Percentiles rank a stretch among this genome's conserved stretches.
Evolutionary conservation across 805 yeast species (phyloP).

Genomic region (Yarrowia sp.): DNA sequence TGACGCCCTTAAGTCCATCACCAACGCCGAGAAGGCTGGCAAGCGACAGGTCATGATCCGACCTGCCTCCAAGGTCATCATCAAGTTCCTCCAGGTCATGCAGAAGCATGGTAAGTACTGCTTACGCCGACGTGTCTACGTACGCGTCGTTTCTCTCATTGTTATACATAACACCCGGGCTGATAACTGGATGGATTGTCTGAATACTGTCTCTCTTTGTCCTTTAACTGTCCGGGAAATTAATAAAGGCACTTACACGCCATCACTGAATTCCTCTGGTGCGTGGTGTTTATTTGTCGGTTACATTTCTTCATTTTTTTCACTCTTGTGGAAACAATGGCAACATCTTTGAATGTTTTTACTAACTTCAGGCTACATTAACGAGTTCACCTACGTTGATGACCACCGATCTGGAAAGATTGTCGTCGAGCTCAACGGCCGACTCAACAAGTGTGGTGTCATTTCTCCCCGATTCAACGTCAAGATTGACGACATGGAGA

Average conservation of each 20-base stretch:
- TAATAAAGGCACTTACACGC: slow-evolving; percentile 28
- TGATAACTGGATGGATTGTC: slow-evolving; percentile 99
- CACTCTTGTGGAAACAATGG: not conserved
- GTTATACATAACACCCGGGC: slow-evolving; percentile 52
- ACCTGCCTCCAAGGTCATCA: slow-evolving; percentile 97
- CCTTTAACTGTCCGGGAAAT: slow-evolving; percentile 97
- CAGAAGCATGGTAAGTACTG: slow-evolving; percentile 77
- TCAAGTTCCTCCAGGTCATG: slow-evolving; percentile 94
- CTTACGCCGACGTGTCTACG: not conserved
- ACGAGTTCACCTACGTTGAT: slow-evolving; percentile 96
- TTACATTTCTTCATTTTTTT: slow-evolving; percentile 33
- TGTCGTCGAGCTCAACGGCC: slow-evolving; percentile 94
- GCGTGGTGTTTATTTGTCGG: slow-evolving; percentile 42
- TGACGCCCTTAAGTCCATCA: slow-evolving; percentile 96
- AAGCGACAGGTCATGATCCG: slow-evolving; percentile 97
- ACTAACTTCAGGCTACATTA: slow-evolving; percentile 60
- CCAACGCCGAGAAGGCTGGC: slow-evolving; percentile 99
- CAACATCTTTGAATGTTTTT: not conserved
- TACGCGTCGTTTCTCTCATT: not conserved
- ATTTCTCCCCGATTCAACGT: slow-evolving; percentile 98
- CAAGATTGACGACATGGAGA: slow-evolving; percentile 91
- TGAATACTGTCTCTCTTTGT: slow-evolving; percentile 88
- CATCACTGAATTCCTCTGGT: slow-evolving; percentile 23
- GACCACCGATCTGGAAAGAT: slow-evolving; percentile 99
- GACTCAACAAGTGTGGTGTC: slow-evolving; percentile 98